phyloP scores from a whole-genome alignment of 2,329 filamentous ascomycete species.

The Lithohypha guttulata region DNA sequence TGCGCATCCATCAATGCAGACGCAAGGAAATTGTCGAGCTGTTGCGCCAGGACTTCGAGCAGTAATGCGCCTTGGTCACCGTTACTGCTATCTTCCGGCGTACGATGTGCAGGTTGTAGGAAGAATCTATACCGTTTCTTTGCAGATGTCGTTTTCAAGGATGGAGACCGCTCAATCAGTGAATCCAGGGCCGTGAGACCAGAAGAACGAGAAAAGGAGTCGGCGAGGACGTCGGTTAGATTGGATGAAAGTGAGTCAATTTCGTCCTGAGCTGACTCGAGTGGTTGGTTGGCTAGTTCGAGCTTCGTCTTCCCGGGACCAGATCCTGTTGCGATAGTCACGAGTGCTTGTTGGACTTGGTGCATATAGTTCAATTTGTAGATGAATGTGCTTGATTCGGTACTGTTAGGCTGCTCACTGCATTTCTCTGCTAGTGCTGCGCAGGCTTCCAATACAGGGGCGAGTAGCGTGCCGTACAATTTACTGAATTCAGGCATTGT shows the following conservation, averaged over 20 bases:
- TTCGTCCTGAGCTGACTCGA: constrained; percentile 13
- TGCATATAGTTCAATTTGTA: constrained; percentile 39
- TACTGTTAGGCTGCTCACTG: constrained; percentile 13
- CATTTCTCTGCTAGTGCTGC: constrained; percentile 48
- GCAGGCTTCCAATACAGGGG: constrained; percentile 73
- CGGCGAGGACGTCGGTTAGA: constrained; percentile 13
- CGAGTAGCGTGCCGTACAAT: constrained; percentile 68
- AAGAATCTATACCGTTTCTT: neutral
- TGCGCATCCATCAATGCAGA: constrained; percentile 87
- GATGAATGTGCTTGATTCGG: constrained; percentile 36
- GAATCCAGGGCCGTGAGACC: constrained; percentile 15
- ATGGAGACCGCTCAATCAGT: constrained; percentile 25
- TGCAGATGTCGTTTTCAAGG: constrained; percentile 9
- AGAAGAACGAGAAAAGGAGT: constrained; percentile 16
- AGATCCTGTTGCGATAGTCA: constrained; percentile 37
- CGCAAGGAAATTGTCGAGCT: constrained; percentile 80
- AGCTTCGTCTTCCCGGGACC: constrained; percentile 23
- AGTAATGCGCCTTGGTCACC: constrained; percentile 21
- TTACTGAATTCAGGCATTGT: constrained; percentile 60
- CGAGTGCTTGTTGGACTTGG: constrained; percentile 45
- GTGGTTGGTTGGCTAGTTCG: constrained; percentile 22
- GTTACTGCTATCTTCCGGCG: constrained; percentile 6
- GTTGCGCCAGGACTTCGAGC: constrained; percentile 46
- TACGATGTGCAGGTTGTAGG: constrained; percentile 5
- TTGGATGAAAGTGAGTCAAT: constrained; percentile 12